Evolutionary conservation across 768 basidiomycete genomes (phyloP), one percentile per base, ranked within the genome.

Genomic region (Podaxis sp.): DNA sequence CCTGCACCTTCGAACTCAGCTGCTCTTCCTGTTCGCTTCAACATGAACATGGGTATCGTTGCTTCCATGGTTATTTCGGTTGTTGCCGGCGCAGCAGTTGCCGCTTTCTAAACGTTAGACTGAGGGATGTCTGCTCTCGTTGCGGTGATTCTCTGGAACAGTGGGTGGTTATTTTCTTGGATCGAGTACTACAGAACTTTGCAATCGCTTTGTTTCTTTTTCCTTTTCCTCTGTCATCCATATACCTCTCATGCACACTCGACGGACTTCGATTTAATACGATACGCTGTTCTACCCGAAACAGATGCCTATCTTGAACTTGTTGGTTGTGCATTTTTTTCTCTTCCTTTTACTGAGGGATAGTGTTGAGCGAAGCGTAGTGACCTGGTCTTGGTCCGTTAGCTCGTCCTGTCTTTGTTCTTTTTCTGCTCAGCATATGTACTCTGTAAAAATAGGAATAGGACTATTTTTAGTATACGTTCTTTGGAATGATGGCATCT

Each of bases 71-170:
- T 58, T 30, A 57, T 58, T 38, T 82, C 84, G 20, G 80, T 76
- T 0, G 68, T 81, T 41, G 84, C 80, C 41, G 86, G 86, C 41
- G 82, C 75, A 24, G 82, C 71, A 13, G 67, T 79, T 63, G 74
- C 82, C 50, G 73, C 72, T 0, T 76, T 86, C 67, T 87, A 74
- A 76, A 12, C 17, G 20, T 51, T 12, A 20, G 41, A 20, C 36
- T 22, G 10, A 22, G 20, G 44, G 13, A 56, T 48, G 12, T 30
- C 20, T 24, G 28, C 15, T 40, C n/a, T 33, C 22, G 4, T 17
- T 10, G 41, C 6, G n/a, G 40, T 40, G 28, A 13, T 50, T 13
- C 13, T 28, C 11, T 7, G 49, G 24, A 50, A 11, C 12, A 13
- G 2, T 46, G 20, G 44, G n/a, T 17, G 44, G 20, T 20, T 46